phyloP scores from a whole-genome alignment of 73 alveolate genomes.

The Uronychia setigera region DNA sequence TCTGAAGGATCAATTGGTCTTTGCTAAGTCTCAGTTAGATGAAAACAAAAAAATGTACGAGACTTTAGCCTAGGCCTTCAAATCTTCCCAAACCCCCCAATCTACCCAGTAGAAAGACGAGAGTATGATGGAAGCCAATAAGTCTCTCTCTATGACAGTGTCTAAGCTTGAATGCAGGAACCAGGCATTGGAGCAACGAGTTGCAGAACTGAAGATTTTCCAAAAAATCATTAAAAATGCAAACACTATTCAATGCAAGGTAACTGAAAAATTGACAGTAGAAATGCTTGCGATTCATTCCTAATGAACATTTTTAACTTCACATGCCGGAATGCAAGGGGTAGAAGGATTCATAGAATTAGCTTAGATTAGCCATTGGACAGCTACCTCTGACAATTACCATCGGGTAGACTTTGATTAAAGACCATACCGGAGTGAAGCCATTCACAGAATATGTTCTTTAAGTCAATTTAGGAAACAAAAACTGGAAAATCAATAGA shows the following conservation, averaged over 20 bases:
- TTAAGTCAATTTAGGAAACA: conserved; percentile 53
- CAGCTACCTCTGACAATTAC: conserved; percentile 19
- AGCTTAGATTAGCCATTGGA: neutral
- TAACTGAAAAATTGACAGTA: conserved; percentile 9
- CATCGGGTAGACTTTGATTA: conserved; percentile 45
- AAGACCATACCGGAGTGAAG: conserved; percentile 43
- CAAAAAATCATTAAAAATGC: conserved; percentile 43
- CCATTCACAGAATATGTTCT: conserved; percentile 89
- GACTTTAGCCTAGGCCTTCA: conserved; percentile 22
- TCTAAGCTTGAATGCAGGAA: conserved; percentile 32
- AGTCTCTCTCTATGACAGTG: conserved; percentile 17
- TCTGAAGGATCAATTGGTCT: conserved; percentile 22
- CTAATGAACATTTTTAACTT: conserved; percentile 35
- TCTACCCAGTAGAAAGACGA: conserved; percentile 13
- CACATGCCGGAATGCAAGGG: conserved; percentile 48
- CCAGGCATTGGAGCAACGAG: conserved; percentile 1
- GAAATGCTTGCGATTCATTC: conserved; percentile 10
- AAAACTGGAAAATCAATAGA: conserved; percentile 74
- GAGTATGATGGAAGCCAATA: conserved; percentile 27
- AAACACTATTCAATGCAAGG: conserved; percentile 50
- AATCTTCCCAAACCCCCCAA: neutral
- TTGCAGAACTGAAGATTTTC: conserved; percentile 15
- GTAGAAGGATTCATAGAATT: conserved; percentile 11
- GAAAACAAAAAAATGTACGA: conserved; percentile 52
- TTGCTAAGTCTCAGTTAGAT: conserved; percentile 31